Conservation (phyloP, 2,329 filamentous ascomycete species). For the Fusarium mundagurra region DNA sequence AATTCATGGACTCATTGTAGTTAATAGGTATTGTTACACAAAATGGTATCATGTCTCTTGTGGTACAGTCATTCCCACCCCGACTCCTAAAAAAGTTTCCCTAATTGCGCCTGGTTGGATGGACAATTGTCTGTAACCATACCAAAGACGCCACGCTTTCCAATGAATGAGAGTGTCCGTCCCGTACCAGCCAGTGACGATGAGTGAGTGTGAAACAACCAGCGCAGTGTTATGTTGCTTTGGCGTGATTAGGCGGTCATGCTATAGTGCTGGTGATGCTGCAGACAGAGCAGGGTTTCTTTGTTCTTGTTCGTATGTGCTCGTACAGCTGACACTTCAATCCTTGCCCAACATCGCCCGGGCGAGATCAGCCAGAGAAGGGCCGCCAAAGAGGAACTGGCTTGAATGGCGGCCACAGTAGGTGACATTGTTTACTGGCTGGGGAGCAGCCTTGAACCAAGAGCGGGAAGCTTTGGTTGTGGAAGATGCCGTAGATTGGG, state of each 20-base stretch:
- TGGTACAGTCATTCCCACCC: conserved; percentile 22
- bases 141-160: conserved; percentile 34
- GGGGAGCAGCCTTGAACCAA: conserved; percentile 50
- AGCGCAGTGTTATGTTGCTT: conserved; percentile 5
- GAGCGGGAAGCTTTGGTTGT: conserved; percentile 47
- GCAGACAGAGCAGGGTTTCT: conserved; percentile 4
- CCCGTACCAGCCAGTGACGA: conserved; percentile 44
- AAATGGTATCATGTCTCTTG: conserved; percentile 26
- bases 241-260: conserved; percentile 13
- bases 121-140: conserved; percentile 14
- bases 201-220: conserved; percentile 13
- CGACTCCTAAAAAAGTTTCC: background rate
- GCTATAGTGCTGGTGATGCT: conserved; percentile 1
- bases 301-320: conserved; percentile 8
- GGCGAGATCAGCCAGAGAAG: conserved; percentile 56
- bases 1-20: conserved; percentile 38
- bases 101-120: conserved; percentile 9
- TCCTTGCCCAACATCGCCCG: conserved; percentile 52
- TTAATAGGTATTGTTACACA: conserved; percentile 23
- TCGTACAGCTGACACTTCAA: conserved; percentile 24
- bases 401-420: conserved; percentile 65
- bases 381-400: conserved; percentile 62
- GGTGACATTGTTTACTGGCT: conserved; percentile 62
- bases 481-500: conserved; percentile 39
- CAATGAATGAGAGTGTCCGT: conserved; percentile 29